Percentiles rank a stretch among this genome's conserved stretches.
Evolutionary conservation across 371 early-diverging fungal genomes (phyloP).

Genomic region (Mortierella sp.): DNA sequence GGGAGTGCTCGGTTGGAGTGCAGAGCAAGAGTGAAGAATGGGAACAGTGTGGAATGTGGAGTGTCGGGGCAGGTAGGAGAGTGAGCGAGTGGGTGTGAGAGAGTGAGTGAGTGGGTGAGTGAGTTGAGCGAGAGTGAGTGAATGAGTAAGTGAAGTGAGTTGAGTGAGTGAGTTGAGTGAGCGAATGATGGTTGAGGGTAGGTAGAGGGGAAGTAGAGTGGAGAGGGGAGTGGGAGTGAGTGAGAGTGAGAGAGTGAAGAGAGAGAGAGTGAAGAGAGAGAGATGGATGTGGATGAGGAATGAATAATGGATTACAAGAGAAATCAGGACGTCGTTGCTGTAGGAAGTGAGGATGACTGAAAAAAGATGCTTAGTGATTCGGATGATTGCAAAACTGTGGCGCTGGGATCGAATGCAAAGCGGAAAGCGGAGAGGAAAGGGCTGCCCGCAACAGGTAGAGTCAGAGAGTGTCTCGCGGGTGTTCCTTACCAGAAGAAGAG

Average conservation of each 20-base stretch:
- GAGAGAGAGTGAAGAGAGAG: slow-evolving; percentile 1
- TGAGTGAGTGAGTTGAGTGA: background rate
- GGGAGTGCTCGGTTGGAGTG: no score
- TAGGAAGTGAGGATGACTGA: no score
- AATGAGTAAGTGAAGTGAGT: background rate
- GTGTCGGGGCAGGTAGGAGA: background rate
- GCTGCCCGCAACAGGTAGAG: no score
- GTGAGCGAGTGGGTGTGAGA: background rate
- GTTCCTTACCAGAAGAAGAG: no score
- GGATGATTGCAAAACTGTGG: no score
- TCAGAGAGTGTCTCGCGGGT: no score
- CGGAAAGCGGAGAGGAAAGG: no score
- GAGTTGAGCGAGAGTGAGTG: background rate
- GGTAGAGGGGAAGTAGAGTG: background rate
- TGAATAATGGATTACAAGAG: no score
- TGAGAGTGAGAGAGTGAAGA: background rate
- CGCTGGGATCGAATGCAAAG: no score
- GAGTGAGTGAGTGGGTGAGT: background rate
- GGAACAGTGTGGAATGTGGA: background rate
- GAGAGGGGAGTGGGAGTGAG: background rate
- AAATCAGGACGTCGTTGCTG: no score
- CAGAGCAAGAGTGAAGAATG: background rate
- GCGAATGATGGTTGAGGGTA: background rate
- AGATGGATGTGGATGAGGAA: no score
- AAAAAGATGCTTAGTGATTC: no score